Base-by-base conservation (phyloP, 352 stramenopile genomes). In the Achlya hypogyna region DNA sequence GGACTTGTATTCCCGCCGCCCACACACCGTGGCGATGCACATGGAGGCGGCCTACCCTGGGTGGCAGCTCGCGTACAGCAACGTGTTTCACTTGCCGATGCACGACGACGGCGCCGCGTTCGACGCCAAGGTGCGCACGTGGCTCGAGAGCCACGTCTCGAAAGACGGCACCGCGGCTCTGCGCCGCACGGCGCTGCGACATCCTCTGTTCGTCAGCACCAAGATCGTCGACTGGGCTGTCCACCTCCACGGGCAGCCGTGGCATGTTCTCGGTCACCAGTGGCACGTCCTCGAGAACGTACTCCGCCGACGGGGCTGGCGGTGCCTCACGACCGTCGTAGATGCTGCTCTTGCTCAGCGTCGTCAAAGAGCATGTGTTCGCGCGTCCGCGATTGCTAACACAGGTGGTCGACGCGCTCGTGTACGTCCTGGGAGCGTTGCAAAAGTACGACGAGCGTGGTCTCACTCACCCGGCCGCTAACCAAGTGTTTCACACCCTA, bases 11-110 rank as follows among this genome's bases (percentile, higher is more conserved):
- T 3, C 18, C 3, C 20, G 20, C 32, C 40, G 25, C 5, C 60
- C 60, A 28, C 60, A 67, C 28, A 35, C 29, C 6, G 43, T 67
- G 16, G 40, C 28, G 25, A 42, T 67, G 47, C 12, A 28, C n/a
- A 40, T 67, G 38, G 42, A 67, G 22, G 23, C 49, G 20, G 56
- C 42, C 51, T 49, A 28, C 6, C 60, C 60, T 29, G 60, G 42
- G 8, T 67, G 60, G 60, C 40, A 59, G 12, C n/a, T 27, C 23
- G n/a, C 14, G 14, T 28, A 25, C 5, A 14, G n/a, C 2, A 18
- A 20, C 20, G 10, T 58, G 28, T 10, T 25, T 18, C 20, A 67
- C 16, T 22, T 20, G 4, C 5, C 9, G 4, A 45, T n/a, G 49
- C 2, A 1, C 2, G 49, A 20, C 25, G 49, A 10, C 10, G 49